Evolutionary conservation across 2,329 filamentous ascomycete species (phyloP), one percentile per base, ranked within the genome.

Genomic region (Davidsoniella eucalypti): DNA sequence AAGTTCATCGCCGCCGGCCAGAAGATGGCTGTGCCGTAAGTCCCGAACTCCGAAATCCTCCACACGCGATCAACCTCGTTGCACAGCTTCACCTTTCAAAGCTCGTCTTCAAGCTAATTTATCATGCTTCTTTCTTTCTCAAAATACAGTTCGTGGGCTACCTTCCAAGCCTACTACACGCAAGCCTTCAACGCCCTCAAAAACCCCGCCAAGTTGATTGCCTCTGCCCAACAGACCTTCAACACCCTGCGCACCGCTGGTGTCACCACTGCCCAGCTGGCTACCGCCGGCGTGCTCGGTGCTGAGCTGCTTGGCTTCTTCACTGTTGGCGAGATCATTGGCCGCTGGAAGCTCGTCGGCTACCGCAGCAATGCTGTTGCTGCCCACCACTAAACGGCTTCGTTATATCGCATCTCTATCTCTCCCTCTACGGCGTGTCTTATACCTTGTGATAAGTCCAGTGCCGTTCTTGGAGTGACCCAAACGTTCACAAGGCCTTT

Each of bases 291-390:
- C 59, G 84, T 98, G 54, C 71, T 95, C 55, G 68, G 74, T 44
- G 88, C 88, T 51, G 90, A 98, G 71, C 76, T 87, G 47, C 69
- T 98, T 58, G 92, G 92, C 55, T 98, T 98, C 78, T 98, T 96
- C 76, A 93, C 88, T 55, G 78, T 96, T 50, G 92, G 92, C 57
- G 88, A 96, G 76, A 96, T 98, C 67, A 80, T 98, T 61, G 92
- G 92, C 61, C 78, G 88, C 62, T 79, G 92, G 71, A 96, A 98
- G 83, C 67, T 98, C 59, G 75, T 98, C 59, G 92, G 92, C 57
- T 98, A 98, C 76, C 77, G 76, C 67, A 84, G 84, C 63, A 78
- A 84, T 64, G 63, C 64, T 56, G 66, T 66, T 55, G 73, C 73
- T 58, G 69, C 71, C 56, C 75, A 80, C 65, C 77, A 78, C 67